phyloP scores from a whole-genome alignment of 78 protist species.

The Polysphondylium violaceum region DNA sequence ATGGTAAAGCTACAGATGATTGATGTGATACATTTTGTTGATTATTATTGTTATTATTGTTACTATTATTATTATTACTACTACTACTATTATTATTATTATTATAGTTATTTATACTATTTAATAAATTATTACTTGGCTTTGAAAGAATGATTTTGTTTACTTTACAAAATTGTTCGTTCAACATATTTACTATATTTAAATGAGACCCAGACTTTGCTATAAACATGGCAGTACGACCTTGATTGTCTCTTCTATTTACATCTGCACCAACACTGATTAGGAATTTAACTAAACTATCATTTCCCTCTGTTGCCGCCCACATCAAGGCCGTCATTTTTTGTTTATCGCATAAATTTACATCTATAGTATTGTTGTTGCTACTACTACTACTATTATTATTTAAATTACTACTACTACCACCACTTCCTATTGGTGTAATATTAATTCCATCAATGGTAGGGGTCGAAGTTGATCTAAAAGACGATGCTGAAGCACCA shows the following conservation, averaged over 20 bases:
- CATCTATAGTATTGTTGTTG: not conserved
- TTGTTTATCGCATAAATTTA: constrained; percentile 31
- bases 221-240: constrained; percentile 42
- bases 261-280: constrained; percentile 57
- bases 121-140: not conserved
- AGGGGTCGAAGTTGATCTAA: not conserved
- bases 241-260: constrained; percentile 8
- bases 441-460: no score
- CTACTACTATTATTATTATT: not conserved
- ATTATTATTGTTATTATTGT: not conserved
- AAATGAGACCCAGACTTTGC: constrained; percentile 12
- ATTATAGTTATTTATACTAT: not conserved
- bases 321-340: constrained; percentile 68
- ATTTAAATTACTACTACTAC: not conserved
- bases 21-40: no score
- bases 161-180: constrained; percentile 53
- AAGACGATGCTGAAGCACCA: constrained; percentile 8
- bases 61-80: constrained; percentile 7
- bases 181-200: constrained; percentile 9
- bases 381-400: not conserved
- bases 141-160: constrained; percentile 37
- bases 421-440: not conserved
- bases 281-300: constrained; percentile 13
- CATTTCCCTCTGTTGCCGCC: constrained; percentile 64
- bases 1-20: not conserved